Evolutionary conservation across 2,329 filamentous ascomycete genomes (phyloP).

Genomic region (Fusarium camptoceras): DNA sequence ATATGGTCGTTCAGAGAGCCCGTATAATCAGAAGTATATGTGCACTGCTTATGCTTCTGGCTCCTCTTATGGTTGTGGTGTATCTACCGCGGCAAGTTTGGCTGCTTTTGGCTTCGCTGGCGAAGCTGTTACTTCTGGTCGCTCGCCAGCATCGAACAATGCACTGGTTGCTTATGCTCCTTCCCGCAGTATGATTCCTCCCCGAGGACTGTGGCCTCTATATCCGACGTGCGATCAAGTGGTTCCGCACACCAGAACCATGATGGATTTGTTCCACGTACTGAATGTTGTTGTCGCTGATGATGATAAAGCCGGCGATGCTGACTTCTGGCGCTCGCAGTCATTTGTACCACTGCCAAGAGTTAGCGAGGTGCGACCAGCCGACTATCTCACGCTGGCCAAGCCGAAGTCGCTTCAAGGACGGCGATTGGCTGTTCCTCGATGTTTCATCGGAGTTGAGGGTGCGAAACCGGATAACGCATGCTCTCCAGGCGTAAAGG

Average conservation of each 20-base stretch:
- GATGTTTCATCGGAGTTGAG: neutral
- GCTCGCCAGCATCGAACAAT: constrained; percentile 68
- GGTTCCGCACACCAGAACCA: constrained; percentile 63
- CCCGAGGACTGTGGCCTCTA: constrained; percentile 65
- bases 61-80: constrained; percentile 67
- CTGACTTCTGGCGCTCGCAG: constrained; percentile 68
- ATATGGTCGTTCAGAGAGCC: constrained; percentile 67
- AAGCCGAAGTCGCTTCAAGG: neutral
- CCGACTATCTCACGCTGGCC: neutral
- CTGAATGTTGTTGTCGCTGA: constrained; percentile 60
- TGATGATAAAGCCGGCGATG: constrained; percentile 49
- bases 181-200: constrained; percentile 63
- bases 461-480: neutral
- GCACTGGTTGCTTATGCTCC: constrained; percentile 67
- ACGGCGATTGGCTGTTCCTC: neutral
- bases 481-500: neutral
- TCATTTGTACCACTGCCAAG: constrained; percentile 56
- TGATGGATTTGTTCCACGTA: constrained; percentile 62
- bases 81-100: constrained; percentile 62
- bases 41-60: constrained; percentile 67
- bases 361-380: constrained; percentile 46
- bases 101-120: constrained; percentile 65
- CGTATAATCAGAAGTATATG: constrained; percentile 65
- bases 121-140: constrained; percentile 68
- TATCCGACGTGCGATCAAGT: constrained; percentile 68